Evolutionary conservation across 2,329 filamentous ascomycete species (phyloP).

Genomic region (Pyrenochaeta sp.): DNA sequence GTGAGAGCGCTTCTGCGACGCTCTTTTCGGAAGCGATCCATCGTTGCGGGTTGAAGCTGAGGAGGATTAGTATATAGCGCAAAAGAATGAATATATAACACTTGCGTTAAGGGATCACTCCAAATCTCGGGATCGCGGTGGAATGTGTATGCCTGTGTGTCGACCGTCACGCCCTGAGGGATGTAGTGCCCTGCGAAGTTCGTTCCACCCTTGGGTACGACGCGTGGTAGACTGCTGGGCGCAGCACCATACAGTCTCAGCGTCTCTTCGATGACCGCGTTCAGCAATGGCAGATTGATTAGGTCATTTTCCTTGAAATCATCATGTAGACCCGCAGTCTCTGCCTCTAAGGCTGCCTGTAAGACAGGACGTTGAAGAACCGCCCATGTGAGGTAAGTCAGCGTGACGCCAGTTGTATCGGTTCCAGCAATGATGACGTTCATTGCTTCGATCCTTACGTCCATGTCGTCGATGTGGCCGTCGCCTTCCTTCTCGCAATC

Average conservation of each 20-base stretch:
- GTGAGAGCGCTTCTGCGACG: conserved; percentile 33
- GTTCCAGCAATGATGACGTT: conserved; percentile 47
- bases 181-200: conserved; percentile 47
- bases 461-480: conserved; percentile 42
- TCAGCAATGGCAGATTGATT: conserved; percentile 44
- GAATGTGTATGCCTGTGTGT: conserved; percentile 52
- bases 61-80: not conserved
- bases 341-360: conserved; percentile 30
- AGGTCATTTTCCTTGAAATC: conserved; percentile 43
- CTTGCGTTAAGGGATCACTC: conserved; percentile 35
- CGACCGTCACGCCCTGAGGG: conserved; percentile 49
- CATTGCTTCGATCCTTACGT: conserved; percentile 44
- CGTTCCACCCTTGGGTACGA: conserved; percentile 47
- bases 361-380: conserved; percentile 35
- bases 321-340: conserved; percentile 25
- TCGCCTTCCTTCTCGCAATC: conserved; percentile 41
- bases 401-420: conserved; percentile 45
- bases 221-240: conserved; percentile 48
- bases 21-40: conserved; percentile 38
- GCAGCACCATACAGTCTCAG: conserved; percentile 49
- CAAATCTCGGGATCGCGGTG: conserved; percentile 48
- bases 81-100: not conserved
- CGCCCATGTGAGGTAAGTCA: conserved; percentile 49
- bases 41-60: conserved; percentile 46
- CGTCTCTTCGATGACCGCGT: conserved; percentile 53